Base-by-base conservation (phyloP, 2,329 filamentous ascomycete species). In the Fonsecaea multimorphosa region DNA sequence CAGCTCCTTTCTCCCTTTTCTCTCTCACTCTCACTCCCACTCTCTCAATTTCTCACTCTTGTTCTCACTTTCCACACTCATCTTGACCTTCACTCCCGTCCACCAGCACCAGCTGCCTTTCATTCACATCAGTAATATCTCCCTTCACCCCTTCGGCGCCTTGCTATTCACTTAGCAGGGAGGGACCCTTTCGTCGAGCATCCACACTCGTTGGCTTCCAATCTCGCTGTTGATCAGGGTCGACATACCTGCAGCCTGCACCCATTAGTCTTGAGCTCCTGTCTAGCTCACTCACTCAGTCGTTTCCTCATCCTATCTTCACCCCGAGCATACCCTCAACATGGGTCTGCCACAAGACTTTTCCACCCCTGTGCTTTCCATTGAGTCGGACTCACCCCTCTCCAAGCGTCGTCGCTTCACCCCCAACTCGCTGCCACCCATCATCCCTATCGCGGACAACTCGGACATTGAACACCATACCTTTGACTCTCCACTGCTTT, bases 341-440 rank as follows among this genome's bases (percentile, higher is more conserved):
- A 69, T 69, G 67, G 67, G 58, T 46, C 54, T 67, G 29, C 56
- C 59, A 46, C 63, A 67, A 54, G 67, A 67, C 55, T 65, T 63
- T 31, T 46, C 58, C 22, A 44, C 44, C 36, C 36, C 67, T 24
- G 51, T 55, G 22, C 62, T 65, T 29, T 60, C 58, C 7, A 58
- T 61, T 24, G 64, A 68, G 19, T 38, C 59, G 29, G 63, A 63
- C 36, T 68, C 64, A 44, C 70, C 73, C 4, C 64, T 74, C 32
- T 77, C 78, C 34, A 81, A 82, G 70, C 78, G 78, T 63, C 76
- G 80, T 60, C 79, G 79, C 68, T 81, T 80, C 72, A 73, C 76
- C n/a, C 76, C 79, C 4, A 79, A 80, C 64, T 80, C 67, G 53
- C 73, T 59, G 57, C 76, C 31, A 61, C 72, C 51, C 36, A 61